These are phyloP conservation scores for Trichoderma semiorbis DNA, from an alignment of 2,329 filamentous ascomycete species.

Conservation along the genomic window DNA sequence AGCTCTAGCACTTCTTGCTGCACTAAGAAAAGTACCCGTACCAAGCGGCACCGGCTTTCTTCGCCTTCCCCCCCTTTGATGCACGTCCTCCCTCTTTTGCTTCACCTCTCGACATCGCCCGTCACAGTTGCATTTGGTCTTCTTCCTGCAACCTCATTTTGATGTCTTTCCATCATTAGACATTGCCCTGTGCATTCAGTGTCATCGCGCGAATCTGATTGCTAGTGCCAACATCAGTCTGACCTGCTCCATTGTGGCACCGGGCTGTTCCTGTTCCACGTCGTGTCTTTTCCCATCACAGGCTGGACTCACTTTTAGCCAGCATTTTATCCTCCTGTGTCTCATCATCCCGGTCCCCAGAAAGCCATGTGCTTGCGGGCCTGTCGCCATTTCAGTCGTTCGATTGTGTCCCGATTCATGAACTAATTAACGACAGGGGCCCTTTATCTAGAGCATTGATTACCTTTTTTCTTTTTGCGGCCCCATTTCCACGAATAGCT, in stretches of 20 bases:
- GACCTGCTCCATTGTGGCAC: not conserved
- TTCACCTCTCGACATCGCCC: not conserved
- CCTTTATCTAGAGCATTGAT: slow-evolving; percentile 3
- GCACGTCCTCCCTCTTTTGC: not conserved
- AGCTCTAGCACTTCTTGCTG: not conserved
- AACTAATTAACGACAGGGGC: slow-evolving; percentile 17
- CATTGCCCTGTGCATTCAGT: not conserved
- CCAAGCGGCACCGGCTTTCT: not conserved
- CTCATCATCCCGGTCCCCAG: slow-evolving; percentile 9
- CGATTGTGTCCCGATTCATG: slow-evolving; percentile 10
- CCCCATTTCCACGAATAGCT: slow-evolving; percentile 14
- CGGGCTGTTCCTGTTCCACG: not conserved
- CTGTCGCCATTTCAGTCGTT: slow-evolving; percentile 10
- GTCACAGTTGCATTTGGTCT: not conserved
- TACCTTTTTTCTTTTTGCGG: slow-evolving; percentile 1
- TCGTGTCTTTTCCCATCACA: not conserved
- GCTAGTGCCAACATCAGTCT: not conserved
- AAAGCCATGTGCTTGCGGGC: slow-evolving; percentile 19
- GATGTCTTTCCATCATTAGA: not conserved
- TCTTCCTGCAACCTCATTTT: not conserved
- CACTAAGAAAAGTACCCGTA: not conserved
- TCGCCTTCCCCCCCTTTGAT: not conserved
- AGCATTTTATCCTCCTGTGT: slow-evolving; percentile 2
- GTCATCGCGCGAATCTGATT: not conserved
- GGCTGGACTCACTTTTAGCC: not conserved